These are phyloP conservation scores for Xylaria digitata DNA, from an alignment of 2,329 filamentous ascomycete genomes.

Conservation along the genomic window DNA sequence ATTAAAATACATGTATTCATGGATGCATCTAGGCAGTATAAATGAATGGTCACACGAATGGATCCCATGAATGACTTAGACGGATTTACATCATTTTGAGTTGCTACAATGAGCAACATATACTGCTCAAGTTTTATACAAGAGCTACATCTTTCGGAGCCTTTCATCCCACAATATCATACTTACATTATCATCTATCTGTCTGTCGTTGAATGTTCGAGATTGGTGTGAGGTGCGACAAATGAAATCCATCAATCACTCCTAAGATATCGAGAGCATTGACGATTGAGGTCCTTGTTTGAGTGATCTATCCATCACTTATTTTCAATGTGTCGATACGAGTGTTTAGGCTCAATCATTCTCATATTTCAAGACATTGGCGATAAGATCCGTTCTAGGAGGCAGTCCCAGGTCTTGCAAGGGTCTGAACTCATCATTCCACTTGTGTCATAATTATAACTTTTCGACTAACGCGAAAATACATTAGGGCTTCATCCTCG, in stretches of 20 bases:
- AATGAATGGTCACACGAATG: not conserved
- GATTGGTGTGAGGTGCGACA: not conserved
- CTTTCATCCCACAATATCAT: not conserved
- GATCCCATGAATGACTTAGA: not conserved
- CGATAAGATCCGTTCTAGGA: constrained; percentile 54
- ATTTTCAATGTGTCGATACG: constrained; percentile 64
- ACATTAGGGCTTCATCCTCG: constrained; percentile 31
- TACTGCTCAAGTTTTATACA: not conserved
- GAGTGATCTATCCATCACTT: not conserved
- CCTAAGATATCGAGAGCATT: not conserved
- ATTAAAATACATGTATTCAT: no score
- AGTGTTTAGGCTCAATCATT: constrained; percentile 63
- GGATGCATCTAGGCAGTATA: not conserved
- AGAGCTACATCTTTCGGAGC: not conserved
- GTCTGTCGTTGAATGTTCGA: not conserved
- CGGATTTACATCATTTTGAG: not conserved
- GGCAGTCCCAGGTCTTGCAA: constrained; percentile 45
- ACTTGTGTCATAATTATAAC: not conserved
- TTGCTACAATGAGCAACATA: not conserved
- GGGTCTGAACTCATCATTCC: constrained; percentile 36
- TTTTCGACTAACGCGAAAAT: constrained; percentile 27
- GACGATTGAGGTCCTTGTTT: not conserved
- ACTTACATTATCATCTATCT: not conserved
- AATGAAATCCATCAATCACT: not conserved
- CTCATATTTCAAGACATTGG: constrained; percentile 59